Percentiles rank a stretch among this genome's conserved stretches.
These are phyloP conservation scores for Russula compacta DNA, from an alignment of 768 basidiomycete species.

Conservation along the genomic window DNA sequence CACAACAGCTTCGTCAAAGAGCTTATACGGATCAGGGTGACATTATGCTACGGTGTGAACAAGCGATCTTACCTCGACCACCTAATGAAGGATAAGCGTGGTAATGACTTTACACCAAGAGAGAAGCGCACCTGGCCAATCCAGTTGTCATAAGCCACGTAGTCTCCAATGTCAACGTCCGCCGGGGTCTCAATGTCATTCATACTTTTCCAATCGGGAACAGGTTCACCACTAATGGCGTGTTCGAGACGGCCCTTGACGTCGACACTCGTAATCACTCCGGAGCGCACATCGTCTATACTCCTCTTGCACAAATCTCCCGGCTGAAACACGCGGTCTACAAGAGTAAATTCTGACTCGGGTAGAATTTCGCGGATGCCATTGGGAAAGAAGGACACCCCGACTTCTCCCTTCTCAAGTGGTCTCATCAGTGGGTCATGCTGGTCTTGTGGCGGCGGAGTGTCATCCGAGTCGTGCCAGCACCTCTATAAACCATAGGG, in stretches of 20 bases:
- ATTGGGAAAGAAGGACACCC: slow-evolving; percentile 56
- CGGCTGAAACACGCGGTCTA: slow-evolving; percentile 67
- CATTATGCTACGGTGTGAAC: neutral
- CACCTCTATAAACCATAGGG: slow-evolving; percentile 47
- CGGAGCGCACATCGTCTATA: slow-evolving; percentile 64
- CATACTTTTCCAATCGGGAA: slow-evolving; percentile 55
- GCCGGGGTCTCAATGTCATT: slow-evolving; percentile 48
- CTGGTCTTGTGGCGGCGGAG: slow-evolving; percentile 35
- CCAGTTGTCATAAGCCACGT: slow-evolving; percentile 79
- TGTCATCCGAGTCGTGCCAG: slow-evolving; percentile 82
- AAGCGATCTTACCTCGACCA: slow-evolving; percentile 61
- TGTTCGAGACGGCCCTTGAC: slow-evolving; percentile 66
- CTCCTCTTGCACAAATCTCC: slow-evolving; percentile 80
- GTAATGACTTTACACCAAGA: slow-evolving; percentile 11
- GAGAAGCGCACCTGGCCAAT: slow-evolving; percentile 64
- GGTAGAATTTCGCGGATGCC: slow-evolving; percentile 57
- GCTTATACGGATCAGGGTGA: slow-evolving; percentile 34
- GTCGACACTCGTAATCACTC: slow-evolving; percentile 56
- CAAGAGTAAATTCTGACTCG: slow-evolving; percentile 58
- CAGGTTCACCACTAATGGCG: slow-evolving; percentile 50
- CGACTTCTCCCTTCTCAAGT: slow-evolving; percentile 71
- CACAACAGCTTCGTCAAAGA: slow-evolving; percentile 76
- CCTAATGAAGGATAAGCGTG: slow-evolving; percentile 30
- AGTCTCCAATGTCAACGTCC: slow-evolving; percentile 69
- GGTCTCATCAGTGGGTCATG: slow-evolving; percentile 69